Evolutionary conservation across 495 filamentous ascomycete genomes (phyloP), one percentile per base, ranked within the genome.

Genomic region (Endocarpon pusillum): DNA sequence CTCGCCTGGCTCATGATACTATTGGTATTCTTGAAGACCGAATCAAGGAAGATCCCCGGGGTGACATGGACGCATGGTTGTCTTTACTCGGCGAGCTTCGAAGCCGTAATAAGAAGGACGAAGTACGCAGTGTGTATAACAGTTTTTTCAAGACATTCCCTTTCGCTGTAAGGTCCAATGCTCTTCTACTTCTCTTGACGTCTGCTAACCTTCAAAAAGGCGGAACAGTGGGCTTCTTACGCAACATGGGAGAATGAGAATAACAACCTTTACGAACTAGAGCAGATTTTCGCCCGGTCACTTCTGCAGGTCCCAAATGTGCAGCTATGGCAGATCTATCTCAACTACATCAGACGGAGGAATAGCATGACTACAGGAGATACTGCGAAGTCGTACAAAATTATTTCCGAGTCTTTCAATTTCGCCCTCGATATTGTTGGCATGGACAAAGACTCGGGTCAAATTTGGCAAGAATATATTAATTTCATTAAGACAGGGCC

Each of bases 381-480:
- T n/a, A 63, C 66, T 22, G 83, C 80, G 21, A 59, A 71, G 31
- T 77, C 82, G 22, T 78, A 87, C 26, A 61, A 66, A 32, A 78
- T 73, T 8, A 75, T 96, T 29, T 71, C 68, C 19, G 76, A 81
- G 37, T 77, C 83, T 2, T 97, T 91, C 55, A 84, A 96, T 27
- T 75, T 93, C 42, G 84, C 91, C 9, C 59, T 97, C n/a, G 65
- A 78, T 40, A 78, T 79, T 47, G 72, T 96, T 31, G 91, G 89
- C 24, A 69, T 91, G 42, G 89, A 97, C 56, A 81, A 81, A 51
- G 85, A 93, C 40, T 70, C 81, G n/a, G 86, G 84, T 5, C 69
- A 65, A 22, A 76, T 97, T 36, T 97, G 89, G 89, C 66, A 71
- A 30, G 91, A 96, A 26, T 93, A 96, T 45, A 69, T 96, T 33